phyloP scores from a whole-genome alignment of 495 filamentous ascomycete species.

The Aspergillus homomorphus region DNA sequence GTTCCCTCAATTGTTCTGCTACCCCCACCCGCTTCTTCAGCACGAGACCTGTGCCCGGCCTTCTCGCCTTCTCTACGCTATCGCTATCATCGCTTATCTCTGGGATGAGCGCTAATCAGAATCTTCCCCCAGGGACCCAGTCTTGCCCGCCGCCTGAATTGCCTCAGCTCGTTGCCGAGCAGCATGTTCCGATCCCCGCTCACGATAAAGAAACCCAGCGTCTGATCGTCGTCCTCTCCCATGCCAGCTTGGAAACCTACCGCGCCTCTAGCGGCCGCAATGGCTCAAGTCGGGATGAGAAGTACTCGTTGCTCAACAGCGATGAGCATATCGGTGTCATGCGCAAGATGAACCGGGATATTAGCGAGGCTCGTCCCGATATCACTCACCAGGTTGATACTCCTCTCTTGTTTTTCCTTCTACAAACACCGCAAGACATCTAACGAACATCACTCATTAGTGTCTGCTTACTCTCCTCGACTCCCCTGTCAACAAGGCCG shows the following conservation, averaged over 20 bases:
- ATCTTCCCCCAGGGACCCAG: constrained; percentile 64
- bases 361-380: constrained; percentile 94
- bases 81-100: not conserved
- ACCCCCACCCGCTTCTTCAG: too few species aligned
- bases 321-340: constrained; percentile 98
- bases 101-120: constrained; percentile 24
- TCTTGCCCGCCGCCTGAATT: constrained; percentile 89
- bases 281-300: constrained; percentile 74
- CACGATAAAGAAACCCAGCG: constrained; percentile 86
- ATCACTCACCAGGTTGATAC: constrained; percentile 91
- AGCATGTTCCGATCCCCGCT: constrained; percentile 77
- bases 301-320: constrained; percentile 94
- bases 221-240: constrained; percentile 92
- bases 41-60: not conserved
- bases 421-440: not conserved
- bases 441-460: constrained; percentile 43
- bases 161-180: constrained; percentile 88
- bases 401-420: not conserved
- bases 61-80: not conserved
- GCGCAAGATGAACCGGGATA: constrained; percentile 98
- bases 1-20: too few species aligned
- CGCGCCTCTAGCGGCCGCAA: constrained; percentile 72
- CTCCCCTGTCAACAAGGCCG: constrained; percentile 97
- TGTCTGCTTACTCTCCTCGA: constrained; percentile 96
- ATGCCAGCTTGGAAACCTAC: constrained; percentile 96